A percentile compares a stretch with the other conserved stretches of the same genome.
phyloP scores from a whole-genome alignment of 129 eudicot species.

The Sambucus nigra region DNA sequence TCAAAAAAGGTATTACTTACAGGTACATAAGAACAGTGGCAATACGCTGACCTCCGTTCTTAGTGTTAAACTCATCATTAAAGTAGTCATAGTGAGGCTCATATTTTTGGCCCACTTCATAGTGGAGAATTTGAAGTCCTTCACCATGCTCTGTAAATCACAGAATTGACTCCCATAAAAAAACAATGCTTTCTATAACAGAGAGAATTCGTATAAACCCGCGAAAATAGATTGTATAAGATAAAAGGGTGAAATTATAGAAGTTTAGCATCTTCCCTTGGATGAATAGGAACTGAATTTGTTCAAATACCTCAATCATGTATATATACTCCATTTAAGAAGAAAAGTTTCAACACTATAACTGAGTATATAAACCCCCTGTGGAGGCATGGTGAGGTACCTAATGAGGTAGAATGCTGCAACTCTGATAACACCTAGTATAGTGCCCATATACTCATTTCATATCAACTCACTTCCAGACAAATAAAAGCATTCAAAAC shows the following conservation, averaged over 20 bases:
- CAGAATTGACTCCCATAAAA: slow-evolving; percentile 1
- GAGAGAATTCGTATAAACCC: not conserved
- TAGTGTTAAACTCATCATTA: slow-evolving; percentile 53
- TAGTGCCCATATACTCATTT: too few relatives aligned
- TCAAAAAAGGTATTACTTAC: slow-evolving; percentile 32
- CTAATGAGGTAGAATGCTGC: too few relatives aligned
- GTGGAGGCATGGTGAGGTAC: not conserved
- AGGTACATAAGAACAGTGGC: slow-evolving; percentile 91
- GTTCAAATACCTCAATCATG: not conserved
- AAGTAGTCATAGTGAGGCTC: slow-evolving; percentile 84
- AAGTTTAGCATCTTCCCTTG: slow-evolving; percentile 1
- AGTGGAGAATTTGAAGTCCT: slow-evolving; percentile 85
- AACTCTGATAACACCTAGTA: too few relatives aligned
- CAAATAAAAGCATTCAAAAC: too few relatives aligned
- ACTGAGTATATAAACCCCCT: not conserved
- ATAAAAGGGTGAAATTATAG: not conserved
- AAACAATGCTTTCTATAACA: not conserved
- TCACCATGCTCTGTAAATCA: slow-evolving; percentile 71
- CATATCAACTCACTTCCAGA: too few relatives aligned
- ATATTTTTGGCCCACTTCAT: slow-evolving; percentile 81
- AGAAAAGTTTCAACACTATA: not conserved
- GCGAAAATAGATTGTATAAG: not conserved
- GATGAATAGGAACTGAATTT: not conserved
- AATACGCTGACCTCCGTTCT: slow-evolving; percentile 82
- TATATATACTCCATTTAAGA: not conserved